Conservation (phyloP, 164 flowering plant species). For the Brasenia schreberi region DNA sequence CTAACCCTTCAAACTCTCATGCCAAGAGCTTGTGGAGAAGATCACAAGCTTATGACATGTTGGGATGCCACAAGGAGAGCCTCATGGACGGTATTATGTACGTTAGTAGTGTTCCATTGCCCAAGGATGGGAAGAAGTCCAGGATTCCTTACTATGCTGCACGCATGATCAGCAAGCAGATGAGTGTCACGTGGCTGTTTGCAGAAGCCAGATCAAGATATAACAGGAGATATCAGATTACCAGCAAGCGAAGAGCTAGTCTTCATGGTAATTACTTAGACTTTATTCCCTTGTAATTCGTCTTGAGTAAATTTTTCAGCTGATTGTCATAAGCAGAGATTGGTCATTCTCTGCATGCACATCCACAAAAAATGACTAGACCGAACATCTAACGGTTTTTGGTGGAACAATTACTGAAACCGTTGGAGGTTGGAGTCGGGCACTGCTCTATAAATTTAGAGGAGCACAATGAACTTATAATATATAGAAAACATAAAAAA, state of each 20-base stretch:
- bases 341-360: too few species aligned
- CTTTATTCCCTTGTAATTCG: too few species aligned
- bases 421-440: too few species aligned
- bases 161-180: conserved; percentile 67
- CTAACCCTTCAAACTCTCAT: conserved; percentile 45
- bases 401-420: too few species aligned
- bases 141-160: conserved; percentile 60
- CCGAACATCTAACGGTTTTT: too few species aligned
- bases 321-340: too few species aligned
- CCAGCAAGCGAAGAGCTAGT: not conserved
- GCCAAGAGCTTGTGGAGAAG: conserved; percentile 77
- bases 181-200: conserved; percentile 70
- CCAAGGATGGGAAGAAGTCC: conserved; percentile 4
- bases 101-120: conserved; percentile 27
- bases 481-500: too few species aligned
- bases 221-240: not conserved
- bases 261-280: too few species aligned
- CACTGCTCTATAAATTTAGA: too few species aligned
- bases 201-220: conserved; percentile 15
- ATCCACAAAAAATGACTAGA: too few species aligned
- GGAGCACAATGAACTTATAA: too few species aligned
- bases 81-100: conserved; percentile 66
- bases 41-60: conserved; percentile 81
- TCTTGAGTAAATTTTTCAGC: too few species aligned
- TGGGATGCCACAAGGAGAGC: conserved; percentile 66